phyloP scores from a whole-genome alignment of 2,329 filamentous ascomycete genomes.

The Cordyceps cicadae region DNA sequence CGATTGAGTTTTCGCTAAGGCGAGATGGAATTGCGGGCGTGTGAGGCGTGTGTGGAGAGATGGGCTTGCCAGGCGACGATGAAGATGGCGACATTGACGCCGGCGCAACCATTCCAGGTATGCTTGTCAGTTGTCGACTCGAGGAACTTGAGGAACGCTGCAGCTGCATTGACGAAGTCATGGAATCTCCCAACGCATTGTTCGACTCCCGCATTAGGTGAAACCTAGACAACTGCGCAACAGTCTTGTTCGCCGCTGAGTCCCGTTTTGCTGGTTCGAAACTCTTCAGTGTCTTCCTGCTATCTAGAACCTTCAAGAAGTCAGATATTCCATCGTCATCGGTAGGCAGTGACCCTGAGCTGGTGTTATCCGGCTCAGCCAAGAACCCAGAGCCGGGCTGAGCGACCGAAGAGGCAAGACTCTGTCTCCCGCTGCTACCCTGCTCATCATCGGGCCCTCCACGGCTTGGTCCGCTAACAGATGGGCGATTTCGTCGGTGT shows the following conservation, averaged over 20 bases:
- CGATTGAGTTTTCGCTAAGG: slow-evolving; percentile 81
- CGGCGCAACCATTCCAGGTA: slow-evolving; percentile 59
- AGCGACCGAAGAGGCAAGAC: slow-evolving; percentile 58
- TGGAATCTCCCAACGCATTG: slow-evolving; percentile 80
- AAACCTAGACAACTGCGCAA: slow-evolving; percentile 74
- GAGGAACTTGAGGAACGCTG: slow-evolving; percentile 74
- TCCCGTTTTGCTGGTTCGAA: slow-evolving; percentile 64
- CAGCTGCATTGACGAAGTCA: slow-evolving; percentile 81
- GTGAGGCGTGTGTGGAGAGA: slow-evolving; percentile 85
- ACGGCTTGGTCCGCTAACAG: slow-evolving; percentile 64
- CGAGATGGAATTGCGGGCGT: slow-evolving; percentile 89
- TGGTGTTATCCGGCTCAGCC: slow-evolving; percentile 57
- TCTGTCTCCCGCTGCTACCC: slow-evolving; percentile 71
- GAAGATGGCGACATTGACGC: slow-evolving; percentile 77
- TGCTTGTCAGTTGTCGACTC: slow-evolving; percentile 50
- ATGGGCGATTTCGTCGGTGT: slow-evolving; percentile 70
- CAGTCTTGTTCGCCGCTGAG: slow-evolving; percentile 64
- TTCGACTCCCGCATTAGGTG: slow-evolving; percentile 86
- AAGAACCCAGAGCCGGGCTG: slow-evolving; percentile 74
- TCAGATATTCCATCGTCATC: slow-evolving; percentile 93
- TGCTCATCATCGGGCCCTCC: slow-evolving; percentile 59
- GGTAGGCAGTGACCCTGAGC: slow-evolving; percentile 58
- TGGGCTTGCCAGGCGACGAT: slow-evolving; percentile 82
- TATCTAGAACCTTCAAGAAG: slow-evolving; percentile 82
- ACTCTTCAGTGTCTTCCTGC: slow-evolving; percentile 75